These are phyloP conservation scores for Ulota crispa DNA, from an alignment of 225 moss, liverwort and hornwort species.

Conservation along the genomic window DNA sequence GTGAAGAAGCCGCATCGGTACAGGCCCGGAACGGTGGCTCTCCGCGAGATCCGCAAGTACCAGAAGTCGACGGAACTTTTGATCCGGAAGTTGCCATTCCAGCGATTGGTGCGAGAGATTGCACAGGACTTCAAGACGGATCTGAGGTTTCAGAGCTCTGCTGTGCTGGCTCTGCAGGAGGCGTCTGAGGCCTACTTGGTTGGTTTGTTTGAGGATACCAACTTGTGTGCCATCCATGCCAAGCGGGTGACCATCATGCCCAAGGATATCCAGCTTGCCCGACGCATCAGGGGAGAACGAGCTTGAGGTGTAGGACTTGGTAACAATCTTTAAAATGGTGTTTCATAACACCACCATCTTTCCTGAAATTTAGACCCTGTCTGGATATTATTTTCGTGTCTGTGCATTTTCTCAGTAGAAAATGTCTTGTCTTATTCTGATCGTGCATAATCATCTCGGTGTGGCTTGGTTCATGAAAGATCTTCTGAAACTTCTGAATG, in stretches of 20 bases:
- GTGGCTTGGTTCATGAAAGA: too few relatives aligned
- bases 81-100: slow-evolving; percentile 10
- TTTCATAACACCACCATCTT: background rate
- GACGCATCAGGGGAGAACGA: slow-evolving; percentile 1
- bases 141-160: slow-evolving; percentile 10
- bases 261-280: background rate
- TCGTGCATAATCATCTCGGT: too few relatives aligned
- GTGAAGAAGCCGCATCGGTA: too few relatives aligned
- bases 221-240: slow-evolving; percentile 4
- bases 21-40: background rate
- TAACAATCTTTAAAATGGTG: background rate
- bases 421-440: too few relatives aligned
- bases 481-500: too few relatives aligned
- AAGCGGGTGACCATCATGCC: slow-evolving; percentile 13
- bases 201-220: background rate
- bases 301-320: background rate
- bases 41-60: slow-evolving; percentile 10
- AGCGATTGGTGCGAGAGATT: background rate
- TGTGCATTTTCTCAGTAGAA: too few relatives aligned
- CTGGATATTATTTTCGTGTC: background rate
- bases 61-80: background rate
- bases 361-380: background rate
- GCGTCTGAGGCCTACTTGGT: background rate
- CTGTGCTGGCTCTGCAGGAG: background rate
- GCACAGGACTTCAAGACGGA: slow-evolving; percentile 17